Evolutionary conservation across 2,329 filamentous ascomycete genomes (phyloP), one percentile per base, ranked within the genome.

Genomic region (Hypoxylon sp.): DNA sequence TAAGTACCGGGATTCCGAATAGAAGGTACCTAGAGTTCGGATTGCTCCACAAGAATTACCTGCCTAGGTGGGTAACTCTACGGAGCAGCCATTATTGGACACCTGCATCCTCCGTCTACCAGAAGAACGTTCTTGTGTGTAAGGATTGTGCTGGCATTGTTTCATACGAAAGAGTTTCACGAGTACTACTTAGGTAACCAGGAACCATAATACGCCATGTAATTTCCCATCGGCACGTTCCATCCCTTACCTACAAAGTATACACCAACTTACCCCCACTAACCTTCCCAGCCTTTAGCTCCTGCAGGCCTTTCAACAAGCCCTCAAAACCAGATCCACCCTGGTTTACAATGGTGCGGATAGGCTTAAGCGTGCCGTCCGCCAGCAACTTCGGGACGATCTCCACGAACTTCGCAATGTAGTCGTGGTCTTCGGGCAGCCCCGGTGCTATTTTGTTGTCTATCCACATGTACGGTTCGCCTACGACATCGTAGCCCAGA

Each of bases 251-350:
- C 67, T 58, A 82, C 65, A 82, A 59, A 7, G 79, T 81, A 68
- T 82, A 83, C 1, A 85, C 83, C 53, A 85, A 73, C 76, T 84
- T 85, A 19, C 78, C 76, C 6, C 78, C 82, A 58, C 80, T 82
- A 25, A 84, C 76, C 71, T 77, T 74, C 0, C 74, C 75, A 3
- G 76, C 70, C 48, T 69, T 71, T 63, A 80, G 60, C 60, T 78
- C 74, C 14, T 79, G 72, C n/a, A 82, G 46, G 1, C 79, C 79
- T 10, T 70, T 62, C 17, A 82, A 36, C n/a, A 81, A 75, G 1
- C 79, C 79, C 64, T 79, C 73, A 0, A 82, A 65, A 1, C 80
- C 79, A 3, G 28, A 56, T 0, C 74, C 74, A 3, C 74, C 72
- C 10, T 70, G 65, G 30, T 79, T 76, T 9, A 80, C 75, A 6